Conservation (phyloP, 768 basidiomycete genomes). For the Tylopilus plumbeoviolaceoides region DNA sequence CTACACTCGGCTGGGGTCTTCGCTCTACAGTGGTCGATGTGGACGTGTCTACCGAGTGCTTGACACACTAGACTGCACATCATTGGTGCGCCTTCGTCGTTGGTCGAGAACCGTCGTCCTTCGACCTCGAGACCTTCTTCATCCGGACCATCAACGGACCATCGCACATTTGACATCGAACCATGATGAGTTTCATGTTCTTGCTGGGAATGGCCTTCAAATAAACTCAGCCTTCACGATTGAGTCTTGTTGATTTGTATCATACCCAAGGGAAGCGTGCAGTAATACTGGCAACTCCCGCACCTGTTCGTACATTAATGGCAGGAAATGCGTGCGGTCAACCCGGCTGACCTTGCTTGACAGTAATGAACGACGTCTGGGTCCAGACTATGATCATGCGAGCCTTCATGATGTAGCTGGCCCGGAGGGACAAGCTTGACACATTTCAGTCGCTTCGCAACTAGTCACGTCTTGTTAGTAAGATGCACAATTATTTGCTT, state of each 20-base stretch:
- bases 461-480: slow-evolving; percentile 23
- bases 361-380: slow-evolving; percentile 48
- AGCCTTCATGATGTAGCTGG: slow-evolving; percentile 39
- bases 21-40: slow-evolving; percentile 53
- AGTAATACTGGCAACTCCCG: slow-evolving; percentile 53
- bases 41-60: slow-evolving; percentile 49
- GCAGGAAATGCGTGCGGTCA: background rate
- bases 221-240: background rate
- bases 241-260: background rate
- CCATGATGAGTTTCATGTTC: slow-evolving; percentile 61
- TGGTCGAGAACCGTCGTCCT: slow-evolving; percentile 47
- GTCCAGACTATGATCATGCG: slow-evolving; percentile 46
- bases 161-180: slow-evolving; percentile 53
- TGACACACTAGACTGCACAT: slow-evolving; percentile 55
- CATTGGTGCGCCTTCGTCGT: slow-evolving; percentile 58
- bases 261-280: slow-evolving; percentile 50
- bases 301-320: slow-evolving; percentile 35
- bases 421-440: slow-evolving; percentile 43
- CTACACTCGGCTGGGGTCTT: slow-evolving; percentile 32
- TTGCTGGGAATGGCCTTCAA: slow-evolving; percentile 45
- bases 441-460: slow-evolving; percentile 49
- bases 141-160: slow-evolving; percentile 53
- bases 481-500: background rate
- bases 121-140: slow-evolving; percentile 45
- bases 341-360: slow-evolving; percentile 37